A percentile compares a stretch with the other conserved stretches of the same genome.
Evolutionary conservation across 2,329 filamentous ascomycete genomes (phyloP).

Genomic region (Trichothecium sympodiale): DNA sequence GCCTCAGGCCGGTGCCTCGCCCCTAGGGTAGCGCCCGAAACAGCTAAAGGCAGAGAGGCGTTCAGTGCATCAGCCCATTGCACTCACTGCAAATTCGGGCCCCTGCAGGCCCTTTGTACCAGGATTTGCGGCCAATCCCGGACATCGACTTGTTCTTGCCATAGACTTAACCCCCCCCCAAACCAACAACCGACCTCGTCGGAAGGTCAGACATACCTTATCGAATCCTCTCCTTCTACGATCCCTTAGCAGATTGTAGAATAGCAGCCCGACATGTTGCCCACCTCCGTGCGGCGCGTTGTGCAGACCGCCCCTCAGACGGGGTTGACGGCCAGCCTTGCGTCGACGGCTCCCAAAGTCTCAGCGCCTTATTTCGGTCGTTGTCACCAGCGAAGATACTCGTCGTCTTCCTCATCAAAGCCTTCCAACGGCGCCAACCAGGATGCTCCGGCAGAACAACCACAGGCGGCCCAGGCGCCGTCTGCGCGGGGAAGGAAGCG

Average conservation of each 20-base stretch:
- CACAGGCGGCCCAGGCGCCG: conserved; percentile 35
- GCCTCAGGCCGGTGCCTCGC: conserved; percentile 21
- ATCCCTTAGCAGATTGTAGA: too few species aligned
- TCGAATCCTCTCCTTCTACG: conserved; percentile 3
- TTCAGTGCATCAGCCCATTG: neutral
- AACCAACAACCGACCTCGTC: conserved; percentile 2
- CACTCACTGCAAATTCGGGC: neutral
- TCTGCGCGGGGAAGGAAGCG: conserved; percentile 36
- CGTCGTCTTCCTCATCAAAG: conserved; percentile 53
- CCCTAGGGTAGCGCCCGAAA: neutral
- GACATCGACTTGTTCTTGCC: conserved; percentile 11
- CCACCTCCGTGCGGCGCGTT: conserved; percentile 44
- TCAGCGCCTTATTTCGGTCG: conserved; percentile 24
- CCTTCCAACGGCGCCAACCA: conserved; percentile 43
- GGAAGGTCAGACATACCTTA: conserved; percentile 7
- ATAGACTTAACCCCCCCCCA: too few species aligned
- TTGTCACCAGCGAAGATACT: conserved; percentile 42
- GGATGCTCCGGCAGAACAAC: conserved; percentile 35
- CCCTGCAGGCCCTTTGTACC: conserved; percentile 15
- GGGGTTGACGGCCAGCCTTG: conserved; percentile 17
- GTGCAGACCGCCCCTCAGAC: conserved; percentile 35
- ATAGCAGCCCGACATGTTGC: conserved; percentile 31
- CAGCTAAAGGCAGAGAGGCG: too few species aligned
- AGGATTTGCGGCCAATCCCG: conserved; percentile 22
- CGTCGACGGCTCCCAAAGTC: conserved; percentile 30